A percentile compares a stretch with the other conserved stretches of the same genome.
Conservation (phyloP, 352 stramenopile genomes). For the Phytophthora cactorum region DNA sequence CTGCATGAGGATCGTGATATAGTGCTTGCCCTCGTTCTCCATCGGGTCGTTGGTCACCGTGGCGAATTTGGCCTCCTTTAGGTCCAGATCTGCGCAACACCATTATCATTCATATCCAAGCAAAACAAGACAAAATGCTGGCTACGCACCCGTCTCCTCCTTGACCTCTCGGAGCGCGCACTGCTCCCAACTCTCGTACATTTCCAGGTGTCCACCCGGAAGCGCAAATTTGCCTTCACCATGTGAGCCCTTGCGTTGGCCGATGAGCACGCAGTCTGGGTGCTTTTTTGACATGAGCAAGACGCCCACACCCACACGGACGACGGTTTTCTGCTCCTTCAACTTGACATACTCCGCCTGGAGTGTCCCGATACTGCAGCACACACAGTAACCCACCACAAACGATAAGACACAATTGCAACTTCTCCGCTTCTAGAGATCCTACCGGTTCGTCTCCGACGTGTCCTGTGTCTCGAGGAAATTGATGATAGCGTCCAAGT, state of each 20-base stretch:
- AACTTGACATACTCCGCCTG: conserved; percentile 72
- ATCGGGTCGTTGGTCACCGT: conserved; percentile 87
- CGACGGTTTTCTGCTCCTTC: conserved; percentile 58
- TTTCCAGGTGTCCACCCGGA: conserved; percentile 81
- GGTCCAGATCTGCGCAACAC: conserved; percentile 54
- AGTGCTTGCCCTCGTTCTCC: conserved; percentile 84
- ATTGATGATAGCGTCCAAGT: conserved; percentile 87
- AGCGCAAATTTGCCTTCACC: conserved; percentile 79
- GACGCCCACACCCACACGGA: conserved; percentile 82
- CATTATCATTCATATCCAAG: no score
- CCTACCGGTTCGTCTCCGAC: conserved; percentile 63
- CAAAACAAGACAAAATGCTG: not conserved
- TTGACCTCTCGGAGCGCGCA: conserved; percentile 84
- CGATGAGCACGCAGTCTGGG: conserved; percentile 75
- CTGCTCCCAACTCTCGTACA: conserved; percentile 83
- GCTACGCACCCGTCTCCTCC: conserved; percentile 71
- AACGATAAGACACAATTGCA: conserved; percentile 7
- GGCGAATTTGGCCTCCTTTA: conserved; percentile 58
- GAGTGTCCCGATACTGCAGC: conserved; percentile 52
- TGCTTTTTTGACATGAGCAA: conserved; percentile 72
- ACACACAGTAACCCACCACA: conserved; percentile 11
- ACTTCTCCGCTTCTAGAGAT: not conserved
- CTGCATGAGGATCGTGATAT: conserved; percentile 89
- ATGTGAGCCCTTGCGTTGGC: conserved; percentile 75
- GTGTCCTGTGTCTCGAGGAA: conserved; percentile 85